These are phyloP conservation scores for Metschnikowia colocasiae DNA, from an alignment of 805 yeast genomes.

Conservation along the genomic window DNA sequence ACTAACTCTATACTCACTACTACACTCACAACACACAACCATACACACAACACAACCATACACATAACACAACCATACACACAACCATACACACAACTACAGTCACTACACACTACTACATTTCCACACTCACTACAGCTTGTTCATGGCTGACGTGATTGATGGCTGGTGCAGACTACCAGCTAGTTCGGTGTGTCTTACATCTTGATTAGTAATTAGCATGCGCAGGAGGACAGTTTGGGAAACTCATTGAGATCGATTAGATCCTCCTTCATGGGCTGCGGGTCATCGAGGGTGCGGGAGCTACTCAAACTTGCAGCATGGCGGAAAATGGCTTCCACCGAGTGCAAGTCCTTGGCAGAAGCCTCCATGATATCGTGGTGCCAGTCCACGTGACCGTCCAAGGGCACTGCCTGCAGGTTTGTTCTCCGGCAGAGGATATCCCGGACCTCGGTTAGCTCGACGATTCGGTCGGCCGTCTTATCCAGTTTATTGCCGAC, in stretches of 20 bases:
- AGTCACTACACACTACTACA: too few relatives aligned
- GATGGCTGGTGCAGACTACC: neutral
- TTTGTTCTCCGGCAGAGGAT: conserved; percentile 23
- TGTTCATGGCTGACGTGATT: too few relatives aligned
- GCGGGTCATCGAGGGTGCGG: neutral
- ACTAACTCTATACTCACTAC: too few relatives aligned
- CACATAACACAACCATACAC: too few relatives aligned
- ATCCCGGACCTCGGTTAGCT: conserved; percentile 33
- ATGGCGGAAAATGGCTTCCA: conserved; percentile 32
- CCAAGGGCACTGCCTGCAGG: conserved; percentile 20
- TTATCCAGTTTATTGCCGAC: conserved; percentile 54
- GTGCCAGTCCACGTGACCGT: conserved; percentile 33
- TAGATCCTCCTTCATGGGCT: neutral
- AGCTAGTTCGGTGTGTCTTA: too few relatives aligned
- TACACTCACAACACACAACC: too few relatives aligned
- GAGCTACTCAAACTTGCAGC: conserved; percentile 36
- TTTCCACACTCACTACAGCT: too few relatives aligned
- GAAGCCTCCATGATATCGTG: conserved; percentile 32
- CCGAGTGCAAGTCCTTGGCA: conserved; percentile 29
- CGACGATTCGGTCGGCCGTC: conserved; percentile 31
- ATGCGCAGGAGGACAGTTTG: conserved; percentile 5
- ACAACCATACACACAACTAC: too few relatives aligned
- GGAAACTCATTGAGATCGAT: neutral
- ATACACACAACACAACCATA: too few relatives aligned
- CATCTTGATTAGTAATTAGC: neutral